Percentiles rank a stretch among this genome's conserved stretches.
phyloP scores from a whole-genome alignment of 805 yeast species.

The Diddensiella santjacobensis region DNA sequence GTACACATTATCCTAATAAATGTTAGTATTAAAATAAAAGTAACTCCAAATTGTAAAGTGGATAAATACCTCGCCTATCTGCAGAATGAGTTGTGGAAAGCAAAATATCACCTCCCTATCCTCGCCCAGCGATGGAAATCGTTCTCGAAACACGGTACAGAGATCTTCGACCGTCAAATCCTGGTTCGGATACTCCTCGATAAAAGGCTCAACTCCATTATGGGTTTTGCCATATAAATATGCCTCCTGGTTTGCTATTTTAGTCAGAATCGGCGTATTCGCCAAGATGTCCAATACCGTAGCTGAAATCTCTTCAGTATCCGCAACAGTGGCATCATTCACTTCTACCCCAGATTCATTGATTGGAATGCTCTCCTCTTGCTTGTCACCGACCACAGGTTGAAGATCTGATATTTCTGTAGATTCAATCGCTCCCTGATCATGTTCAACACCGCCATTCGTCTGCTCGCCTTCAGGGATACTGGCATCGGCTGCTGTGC shows the following conservation, averaged over 20 bases:
- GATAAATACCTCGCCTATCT: conserved; percentile 23
- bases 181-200: not conserved
- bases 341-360: not conserved
- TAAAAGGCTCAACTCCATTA: not conserved
- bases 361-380: not conserved
- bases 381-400: not conserved
- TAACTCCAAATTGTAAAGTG: not conserved
- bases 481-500: no score
- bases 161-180: conserved; percentile 21
- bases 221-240: not conserved
- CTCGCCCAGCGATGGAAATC: conserved; percentile 8
- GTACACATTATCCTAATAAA: conserved; percentile 26
- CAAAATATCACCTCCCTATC: conserved; percentile 23
- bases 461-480: no score
- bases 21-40: not conserved
- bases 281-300: not conserved
- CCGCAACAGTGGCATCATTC: not conserved
- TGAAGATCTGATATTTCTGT: no score
- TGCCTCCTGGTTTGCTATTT: not conserved
- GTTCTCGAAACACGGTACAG: conserved; percentile 13
- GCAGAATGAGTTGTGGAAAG: conserved; percentile 23
- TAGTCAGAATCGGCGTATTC: not conserved
- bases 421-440: no score
- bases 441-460: no score
- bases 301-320: not conserved